Percentiles rank a stretch among this genome's conserved stretches.
Conservation (phyloP, 1,284 basidiomycete genomes). For the Heterobasidion irregulare region DNA sequence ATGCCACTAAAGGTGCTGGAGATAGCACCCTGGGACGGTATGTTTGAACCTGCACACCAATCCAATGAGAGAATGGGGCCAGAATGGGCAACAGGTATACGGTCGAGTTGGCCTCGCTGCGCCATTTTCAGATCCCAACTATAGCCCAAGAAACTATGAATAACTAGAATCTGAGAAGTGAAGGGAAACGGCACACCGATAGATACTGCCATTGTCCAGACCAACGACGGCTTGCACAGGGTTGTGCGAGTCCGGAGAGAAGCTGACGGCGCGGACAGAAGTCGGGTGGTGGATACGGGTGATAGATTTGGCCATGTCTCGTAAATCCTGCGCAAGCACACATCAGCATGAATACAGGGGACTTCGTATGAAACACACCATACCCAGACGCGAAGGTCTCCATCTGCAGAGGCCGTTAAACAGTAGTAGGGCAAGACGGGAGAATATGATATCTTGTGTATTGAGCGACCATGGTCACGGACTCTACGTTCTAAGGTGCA, state of each 20-base stretch:
- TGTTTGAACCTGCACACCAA: conserved; percentile 42
- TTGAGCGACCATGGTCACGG: conserved; percentile 70
- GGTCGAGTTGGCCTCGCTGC: conserved; percentile 62
- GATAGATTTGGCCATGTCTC: conserved; percentile 60
- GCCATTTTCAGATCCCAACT: conserved; percentile 80
- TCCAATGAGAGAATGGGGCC: conserved; percentile 72
- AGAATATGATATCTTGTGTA: conserved; percentile 65
- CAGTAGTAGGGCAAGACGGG: conserved; percentile 59
- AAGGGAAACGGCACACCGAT: conserved; percentile 14
- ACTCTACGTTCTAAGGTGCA: conserved; percentile 50
- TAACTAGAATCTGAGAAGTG: not conserved
- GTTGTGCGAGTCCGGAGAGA: conserved; percentile 58
- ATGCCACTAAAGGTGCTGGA: conserved; percentile 1
- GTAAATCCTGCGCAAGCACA: conserved; percentile 50
- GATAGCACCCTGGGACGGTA: not conserved
- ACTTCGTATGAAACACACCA: conserved; percentile 11
- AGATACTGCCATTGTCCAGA: conserved; percentile 65
- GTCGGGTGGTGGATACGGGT: conserved; percentile 70
- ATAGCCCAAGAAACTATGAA: not conserved
- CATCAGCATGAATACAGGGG: not conserved
- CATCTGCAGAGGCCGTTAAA: conserved; percentile 78
- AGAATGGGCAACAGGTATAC: conserved; percentile 72
- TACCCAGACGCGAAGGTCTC: conserved; percentile 79
- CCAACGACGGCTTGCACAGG: conserved; percentile 70
- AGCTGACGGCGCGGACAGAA: conserved; percentile 63